These are phyloP conservation scores for Lactarius deliciosus DNA, from an alignment of 768 basidiomycete genomes.

Conservation along the genomic window DNA sequence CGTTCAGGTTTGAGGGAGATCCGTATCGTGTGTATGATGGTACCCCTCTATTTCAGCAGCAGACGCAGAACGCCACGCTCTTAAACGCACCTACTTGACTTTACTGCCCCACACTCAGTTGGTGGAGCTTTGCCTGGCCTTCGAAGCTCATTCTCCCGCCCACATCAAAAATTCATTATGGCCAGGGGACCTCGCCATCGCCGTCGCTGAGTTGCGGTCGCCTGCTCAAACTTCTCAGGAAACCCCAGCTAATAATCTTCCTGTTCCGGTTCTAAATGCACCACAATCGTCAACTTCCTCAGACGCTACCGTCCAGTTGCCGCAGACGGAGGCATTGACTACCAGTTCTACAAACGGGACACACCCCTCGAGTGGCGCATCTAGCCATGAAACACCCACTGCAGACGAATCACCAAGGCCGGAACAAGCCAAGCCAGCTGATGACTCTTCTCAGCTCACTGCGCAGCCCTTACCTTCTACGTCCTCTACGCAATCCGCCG, in stretches of 20 bases:
- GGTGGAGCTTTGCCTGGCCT: slow-evolving; percentile 75
- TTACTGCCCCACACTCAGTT: slow-evolving; percentile 68
- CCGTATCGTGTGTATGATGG: neutral
- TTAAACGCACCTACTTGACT: slow-evolving; percentile 70
- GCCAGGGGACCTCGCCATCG: slow-evolving; percentile 67
- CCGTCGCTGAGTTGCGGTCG: slow-evolving; percentile 51
- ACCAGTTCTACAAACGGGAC: neutral
- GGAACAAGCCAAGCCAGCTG: neutral
- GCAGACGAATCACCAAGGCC: neutral
- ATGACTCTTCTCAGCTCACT: neutral
- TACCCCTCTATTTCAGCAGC: slow-evolving; percentile 28
- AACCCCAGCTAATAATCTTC: slow-evolving; percentile 28
- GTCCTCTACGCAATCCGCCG: neutral
- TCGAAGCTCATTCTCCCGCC: slow-evolving; percentile 65
- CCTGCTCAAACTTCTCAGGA: slow-evolving; percentile 28
- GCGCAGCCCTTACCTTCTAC: slow-evolving; percentile 8
- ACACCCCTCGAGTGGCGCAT: neutral
- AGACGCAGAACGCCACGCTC: slow-evolving; percentile 51
- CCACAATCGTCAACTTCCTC: slow-evolving; percentile 30
- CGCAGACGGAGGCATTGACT: slow-evolving; percentile 32
- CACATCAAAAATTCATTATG: slow-evolving; percentile 67
- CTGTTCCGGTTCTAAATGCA: slow-evolving; percentile 30
- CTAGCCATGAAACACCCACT: neutral
- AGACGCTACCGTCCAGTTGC: slow-evolving; percentile 7
- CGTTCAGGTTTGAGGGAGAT: neutral